Conservation (phyloP, 2,329 filamentous ascomycete genomes). For the Colletotrichum chlorophyti region DNA sequence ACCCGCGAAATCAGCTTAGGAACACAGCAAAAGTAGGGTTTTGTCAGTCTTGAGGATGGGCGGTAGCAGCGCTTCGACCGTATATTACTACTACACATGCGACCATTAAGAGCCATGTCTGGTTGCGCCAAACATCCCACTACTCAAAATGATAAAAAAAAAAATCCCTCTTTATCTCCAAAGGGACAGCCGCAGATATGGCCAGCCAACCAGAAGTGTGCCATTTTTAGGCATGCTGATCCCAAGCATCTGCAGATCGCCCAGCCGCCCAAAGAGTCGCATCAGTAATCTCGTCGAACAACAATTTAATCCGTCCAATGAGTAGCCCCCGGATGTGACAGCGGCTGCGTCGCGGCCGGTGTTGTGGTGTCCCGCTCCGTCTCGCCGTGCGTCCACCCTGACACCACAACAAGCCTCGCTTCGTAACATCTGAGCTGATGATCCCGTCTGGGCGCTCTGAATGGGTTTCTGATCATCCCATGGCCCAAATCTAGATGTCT, state of each 20-base stretch:
- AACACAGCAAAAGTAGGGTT: too few relatives aligned
- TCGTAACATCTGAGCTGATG: constrained; percentile 2
- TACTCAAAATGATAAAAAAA: too few relatives aligned
- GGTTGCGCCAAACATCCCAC: background rate
- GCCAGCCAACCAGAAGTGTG: constrained; percentile 15
- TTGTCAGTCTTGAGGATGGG: constrained; percentile 7
- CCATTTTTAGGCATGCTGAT: background rate
- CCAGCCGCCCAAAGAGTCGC: background rate
- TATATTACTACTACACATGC: constrained; percentile 4
- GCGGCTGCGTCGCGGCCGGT: background rate
- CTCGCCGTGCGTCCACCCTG: background rate
- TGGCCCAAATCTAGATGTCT: background rate
- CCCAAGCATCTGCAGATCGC: constrained; percentile 26
- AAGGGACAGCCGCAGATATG: background rate
- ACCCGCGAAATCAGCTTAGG: constrained; percentile 1
- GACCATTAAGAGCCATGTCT: background rate
- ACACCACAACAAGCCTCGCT: background rate
- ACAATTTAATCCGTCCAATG: constrained; percentile 20
- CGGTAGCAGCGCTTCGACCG: constrained; percentile 22
- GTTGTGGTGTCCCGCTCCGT: background rate
- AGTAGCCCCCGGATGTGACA: constrained; percentile 4
- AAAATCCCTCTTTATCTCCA: background rate
- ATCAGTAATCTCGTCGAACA: constrained; percentile 10
- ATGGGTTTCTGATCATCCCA: background rate
- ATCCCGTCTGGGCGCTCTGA: background rate